Conservation (phyloP, 371 early-diverging fungal species). For the Lichtheimia corymbifera region DNA sequence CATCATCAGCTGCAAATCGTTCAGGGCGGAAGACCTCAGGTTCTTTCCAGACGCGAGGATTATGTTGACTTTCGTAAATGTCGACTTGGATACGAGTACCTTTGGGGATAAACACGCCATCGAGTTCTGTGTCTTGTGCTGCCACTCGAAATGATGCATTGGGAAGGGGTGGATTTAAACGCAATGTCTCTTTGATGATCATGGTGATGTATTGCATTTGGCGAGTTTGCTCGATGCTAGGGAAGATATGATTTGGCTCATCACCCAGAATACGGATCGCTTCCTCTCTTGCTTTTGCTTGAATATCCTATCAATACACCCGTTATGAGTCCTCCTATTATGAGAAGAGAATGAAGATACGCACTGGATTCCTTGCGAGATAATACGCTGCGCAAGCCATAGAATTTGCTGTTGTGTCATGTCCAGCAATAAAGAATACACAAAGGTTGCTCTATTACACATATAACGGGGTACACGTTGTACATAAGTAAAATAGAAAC, state of each 20-base stretch:
- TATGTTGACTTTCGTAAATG: constrained; percentile 20
- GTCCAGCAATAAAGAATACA: constrained; percentile 47
- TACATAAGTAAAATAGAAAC: neutral
- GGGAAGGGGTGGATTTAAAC: constrained; percentile 11
- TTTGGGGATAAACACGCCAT: constrained; percentile 15
- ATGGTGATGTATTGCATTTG: constrained; percentile 14
- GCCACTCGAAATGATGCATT: constrained; percentile 3
- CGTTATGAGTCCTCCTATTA: neutral
- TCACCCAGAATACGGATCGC: constrained; percentile 15
- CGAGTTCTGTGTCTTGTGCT: constrained; percentile 9
- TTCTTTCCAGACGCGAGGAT: constrained; percentile 17
- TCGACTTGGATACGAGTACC: constrained; percentile 11
- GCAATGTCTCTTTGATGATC: constrained; percentile 16
- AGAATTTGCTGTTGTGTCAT: constrained; percentile 32
- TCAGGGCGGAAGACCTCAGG: constrained; percentile 25
- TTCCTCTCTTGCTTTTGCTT: constrained; percentile 26
- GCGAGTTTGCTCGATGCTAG: constrained; percentile 10
- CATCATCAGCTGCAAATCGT: constrained; percentile 23
- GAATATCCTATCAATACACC: constrained; percentile 6
- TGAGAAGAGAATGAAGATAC: neutral
- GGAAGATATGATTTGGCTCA: constrained; percentile 9
- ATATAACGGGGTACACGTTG: no score
- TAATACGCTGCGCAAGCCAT: constrained; percentile 22
- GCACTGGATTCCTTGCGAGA: constrained; percentile 10
- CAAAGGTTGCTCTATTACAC: constrained; percentile 24